Evolutionary conservation across 1,139 yeast species (phyloP).

Genomic region (Protomyces pachydermus): DNA sequence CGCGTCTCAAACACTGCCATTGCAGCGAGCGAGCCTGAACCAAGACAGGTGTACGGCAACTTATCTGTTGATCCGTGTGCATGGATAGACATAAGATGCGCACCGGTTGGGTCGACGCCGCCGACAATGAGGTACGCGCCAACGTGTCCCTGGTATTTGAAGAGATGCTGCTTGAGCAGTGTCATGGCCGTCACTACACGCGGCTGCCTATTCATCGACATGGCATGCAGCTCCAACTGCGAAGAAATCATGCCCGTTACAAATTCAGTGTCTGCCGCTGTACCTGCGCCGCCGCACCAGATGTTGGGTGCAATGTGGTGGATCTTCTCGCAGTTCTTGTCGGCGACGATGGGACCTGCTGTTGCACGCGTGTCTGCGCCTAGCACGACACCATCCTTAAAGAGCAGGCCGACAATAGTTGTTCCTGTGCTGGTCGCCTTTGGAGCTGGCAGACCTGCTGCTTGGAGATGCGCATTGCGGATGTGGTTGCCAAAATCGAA

Average conservation of each 20-base stretch:
- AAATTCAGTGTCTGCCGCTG: conserved; percentile 97
- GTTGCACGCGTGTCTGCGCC: conserved; percentile 99
- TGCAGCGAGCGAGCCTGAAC: conserved; percentile 98
- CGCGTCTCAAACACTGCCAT: conserved; percentile 92
- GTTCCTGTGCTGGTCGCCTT: conserved; percentile 96
- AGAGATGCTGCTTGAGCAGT: conserved; percentile 87
- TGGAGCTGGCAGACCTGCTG: conserved; percentile 63
- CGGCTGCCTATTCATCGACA: conserved; percentile 78
- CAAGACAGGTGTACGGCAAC: conserved; percentile 66
- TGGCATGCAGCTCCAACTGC: conserved; percentile 80
- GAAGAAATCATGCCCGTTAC: conserved; percentile 89
- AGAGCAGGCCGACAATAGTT: conserved; percentile 93
- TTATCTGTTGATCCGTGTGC: conserved; percentile 95
- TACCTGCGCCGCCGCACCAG: conserved; percentile 94
- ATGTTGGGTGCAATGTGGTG: conserved; percentile 88
- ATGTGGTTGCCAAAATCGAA: conserved; percentile 29
- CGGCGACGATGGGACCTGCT: conserved; percentile 92
- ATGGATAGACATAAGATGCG: conserved; percentile 85
- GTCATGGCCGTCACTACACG: conserved; percentile 92
- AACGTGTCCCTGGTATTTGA: conserved; percentile 92
- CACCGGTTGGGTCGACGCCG: conserved; percentile 89
- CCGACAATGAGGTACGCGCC: conserved; percentile 97
- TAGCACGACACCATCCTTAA: conserved; percentile 68
- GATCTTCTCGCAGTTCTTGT: conserved; percentile 93
- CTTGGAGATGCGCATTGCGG: conserved; percentile 15